Evolutionary conservation across 2,329 filamentous ascomycete species (phyloP), one percentile per base, ranked within the genome.

Genomic region (Aspergillus fumigatus): DNA sequence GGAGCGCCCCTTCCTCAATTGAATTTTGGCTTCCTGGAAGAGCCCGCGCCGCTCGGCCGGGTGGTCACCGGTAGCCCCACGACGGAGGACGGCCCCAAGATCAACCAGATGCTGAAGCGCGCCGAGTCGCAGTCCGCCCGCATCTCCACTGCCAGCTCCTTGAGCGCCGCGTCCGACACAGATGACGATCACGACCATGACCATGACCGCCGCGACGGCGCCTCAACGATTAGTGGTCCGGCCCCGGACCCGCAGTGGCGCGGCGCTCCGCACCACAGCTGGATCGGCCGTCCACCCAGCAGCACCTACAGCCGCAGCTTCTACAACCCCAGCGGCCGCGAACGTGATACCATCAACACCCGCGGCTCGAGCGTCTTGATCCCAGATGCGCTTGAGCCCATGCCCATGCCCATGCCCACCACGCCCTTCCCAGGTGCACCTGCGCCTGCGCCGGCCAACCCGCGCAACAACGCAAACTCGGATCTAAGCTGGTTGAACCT

Each of bases 401-500:
- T 64, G 21, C 21, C 21, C 25, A 45, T 64, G 21, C 21, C 21
- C 21, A 23, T 23, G 10, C 63, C 65, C 7, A 49, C 58, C 32
- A 38, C 32, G 6, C 32, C 32, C 14, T 38, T 38, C 2, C 32
- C 32, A 38, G 14, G 14, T 17, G 32, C 32, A 38, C 14, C 32
- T 17, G 32, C 32, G 5, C 14, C 32, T 17, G 32, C 32, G 5
- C 14, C 32, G 40, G 55, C 58, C 41, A 63, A 52, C 1, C 58
- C 57, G 19, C 56, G 50, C 19, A 60, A 48, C 25, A 69, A 67
- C 48, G 53, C 71, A 56, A 75, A 74, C 55, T 67, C 73, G 3
- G 75, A 77, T 64, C 73, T 77, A 69, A 77, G 75, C 64, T 77
- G 75, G 75, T 63, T 77, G 51, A 76, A 77, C 60, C 64, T 77